Base-by-base conservation (phyloP, 768 basidiomycete genomes). In the Amanita brunnescens region DNA sequence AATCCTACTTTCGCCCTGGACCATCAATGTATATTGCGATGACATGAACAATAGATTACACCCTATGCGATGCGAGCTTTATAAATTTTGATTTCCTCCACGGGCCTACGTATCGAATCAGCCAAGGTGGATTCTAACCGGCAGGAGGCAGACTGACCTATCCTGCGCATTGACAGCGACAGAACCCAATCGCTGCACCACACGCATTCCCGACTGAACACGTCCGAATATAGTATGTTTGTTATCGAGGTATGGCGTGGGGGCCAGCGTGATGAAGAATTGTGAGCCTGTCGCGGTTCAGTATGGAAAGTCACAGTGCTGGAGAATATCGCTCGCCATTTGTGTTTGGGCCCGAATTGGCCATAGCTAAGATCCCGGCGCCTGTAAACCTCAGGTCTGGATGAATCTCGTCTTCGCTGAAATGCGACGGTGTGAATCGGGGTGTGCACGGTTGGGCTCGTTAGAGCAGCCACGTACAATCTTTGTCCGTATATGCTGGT, bases 281-380 rank as follows among this genome's bases (percentile, higher is more conserved):
- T 97, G 95, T 14, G 91, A 95, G 18, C 93, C 93, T 90, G 59
- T 59, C n/a, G n/a, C n/a, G n/a, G n/a, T n/a, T n/a, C n/a, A n/a
- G n/a, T n/a, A n/a, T n/a, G n/a, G n/a, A n/a, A n/a, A n/a, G n/a
- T n/a, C n/a, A n/a, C n/a, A n/a, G n/a, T n/a, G n/a, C n/a, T n/a
- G n/a, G n/a, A n/a, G n/a, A n/a, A n/a, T n/a, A n/a, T n/a, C n/a
- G n/a, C n/a, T n/a, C n/a, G n/a, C 90, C 86, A 60, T 91, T 92
- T 21, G 86, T 87, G 63, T 91, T 90, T n/a, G 88, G 88, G 9
- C 94, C 94, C 40, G 94, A 91, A 68, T 99, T 99, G 32, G 96
- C 96, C 90, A 92, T 91, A 7, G 91, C 92, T 21, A 98, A 80
- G 52, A 97, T 93, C 18, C 95, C 95, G 38, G 94, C 93, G 14